Percentiles rank a stretch among this genome's conserved stretches.
Evolutionary conservation across 75 land plant genomes (phyloP).

Genomic region (Selaginella tamariscina): DNA sequence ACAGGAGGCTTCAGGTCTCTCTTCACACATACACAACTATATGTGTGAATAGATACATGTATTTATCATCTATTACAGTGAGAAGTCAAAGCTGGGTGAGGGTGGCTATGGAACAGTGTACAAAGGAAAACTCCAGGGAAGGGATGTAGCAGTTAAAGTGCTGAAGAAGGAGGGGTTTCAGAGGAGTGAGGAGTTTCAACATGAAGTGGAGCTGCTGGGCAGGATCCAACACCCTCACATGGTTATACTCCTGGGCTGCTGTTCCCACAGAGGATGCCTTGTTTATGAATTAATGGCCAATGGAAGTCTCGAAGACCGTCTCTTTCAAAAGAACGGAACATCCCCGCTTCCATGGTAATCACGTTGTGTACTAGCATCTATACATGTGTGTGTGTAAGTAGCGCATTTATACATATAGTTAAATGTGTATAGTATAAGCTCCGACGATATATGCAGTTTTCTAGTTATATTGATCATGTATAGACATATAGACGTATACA

Average conservation of each 20-base stretch:
- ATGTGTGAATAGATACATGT: too few species aligned
- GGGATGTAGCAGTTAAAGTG: conserved; percentile 23
- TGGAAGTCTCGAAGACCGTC: conserved; percentile 39
- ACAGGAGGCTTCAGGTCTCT: conserved; percentile 27
- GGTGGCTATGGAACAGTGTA: conserved; percentile 30
- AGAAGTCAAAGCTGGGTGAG: conserved; percentile 30
- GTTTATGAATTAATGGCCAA: conserved; percentile 41
- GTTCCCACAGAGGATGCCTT: conserved; percentile 34
- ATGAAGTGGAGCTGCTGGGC: conserved; percentile 39
- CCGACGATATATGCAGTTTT: too few species aligned
- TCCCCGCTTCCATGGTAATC: conserved; percentile 51
- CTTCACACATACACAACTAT: too few species aligned
- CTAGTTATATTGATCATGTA: too few species aligned
- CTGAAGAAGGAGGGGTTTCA: conserved; percentile 10
- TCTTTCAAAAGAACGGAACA: conserved; percentile 24
- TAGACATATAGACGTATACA: too few species aligned
- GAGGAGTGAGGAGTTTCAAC: not conserved
- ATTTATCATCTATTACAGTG: too few species aligned
- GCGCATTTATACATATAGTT: too few species aligned
- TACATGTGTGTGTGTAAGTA: too few species aligned
- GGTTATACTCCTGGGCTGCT: conserved; percentile 36
- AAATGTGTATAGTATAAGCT: too few species aligned
- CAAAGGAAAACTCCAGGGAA: conserved; percentile 17
- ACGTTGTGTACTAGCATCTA: too few species aligned
- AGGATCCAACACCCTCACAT: conserved; percentile 35